phyloP scores from a whole-genome alignment of 495 filamentous ascomycete genomes.

The Neurospora tetraspora region DNA sequence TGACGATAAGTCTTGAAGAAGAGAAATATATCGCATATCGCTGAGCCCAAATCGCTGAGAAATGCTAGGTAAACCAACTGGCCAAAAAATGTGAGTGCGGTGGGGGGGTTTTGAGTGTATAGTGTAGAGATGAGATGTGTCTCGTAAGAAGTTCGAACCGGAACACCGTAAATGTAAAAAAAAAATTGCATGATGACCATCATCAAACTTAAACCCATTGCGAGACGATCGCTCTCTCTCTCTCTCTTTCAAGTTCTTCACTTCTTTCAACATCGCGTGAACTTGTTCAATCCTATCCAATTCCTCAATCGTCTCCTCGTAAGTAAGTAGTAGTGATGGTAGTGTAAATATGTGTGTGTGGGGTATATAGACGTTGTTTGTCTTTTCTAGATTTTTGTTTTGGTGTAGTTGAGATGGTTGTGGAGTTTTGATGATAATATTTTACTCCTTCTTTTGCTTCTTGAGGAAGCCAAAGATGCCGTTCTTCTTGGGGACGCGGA shows the following conservation, averaged over 20 bases:
- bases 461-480: constrained; percentile 5
- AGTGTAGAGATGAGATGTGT: neutral
- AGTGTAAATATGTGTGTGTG: neutral
- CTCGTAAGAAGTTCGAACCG: neutral
- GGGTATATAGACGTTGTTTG: neutral
- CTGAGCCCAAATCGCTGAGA: neutral
- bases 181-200: neutral
- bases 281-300: neutral
- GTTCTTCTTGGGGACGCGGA: constrained; percentile 62
- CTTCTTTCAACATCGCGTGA: neutral
- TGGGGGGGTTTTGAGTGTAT: neutral
- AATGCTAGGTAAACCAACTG: neutral
- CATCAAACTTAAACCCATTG: neutral
- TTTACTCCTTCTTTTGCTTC: constrained; percentile 21
- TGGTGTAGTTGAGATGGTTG: neutral
- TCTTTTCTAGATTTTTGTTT: neutral
- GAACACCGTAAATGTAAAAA: neutral
- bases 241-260: neutral
- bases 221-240: neutral
- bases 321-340: neutral
- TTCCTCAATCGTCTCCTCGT: neutral
- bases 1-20: neutral
- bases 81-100: neutral
- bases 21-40: neutral
- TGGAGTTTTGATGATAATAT: neutral